Evolutionary conservation across 345 rosid genomes (phyloP).

Genomic region (Syzygium aromaticum): DNA sequence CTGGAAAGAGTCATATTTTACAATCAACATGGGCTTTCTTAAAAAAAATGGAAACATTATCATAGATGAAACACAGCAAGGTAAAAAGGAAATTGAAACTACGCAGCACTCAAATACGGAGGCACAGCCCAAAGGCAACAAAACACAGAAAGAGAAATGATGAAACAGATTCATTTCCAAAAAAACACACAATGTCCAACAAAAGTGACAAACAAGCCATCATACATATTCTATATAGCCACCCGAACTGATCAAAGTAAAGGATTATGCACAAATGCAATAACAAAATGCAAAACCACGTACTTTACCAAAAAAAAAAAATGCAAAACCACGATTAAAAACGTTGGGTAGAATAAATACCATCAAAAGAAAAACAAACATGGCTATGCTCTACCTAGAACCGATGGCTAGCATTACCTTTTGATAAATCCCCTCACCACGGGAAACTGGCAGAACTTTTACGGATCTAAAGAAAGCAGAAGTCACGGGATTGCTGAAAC

Average conservation of each 20-base stretch:
- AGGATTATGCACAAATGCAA: not conserved
- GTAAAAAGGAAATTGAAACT: not conserved
- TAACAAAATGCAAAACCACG: not conserved
- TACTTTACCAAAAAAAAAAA: no score
- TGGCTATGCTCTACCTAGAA: not conserved
- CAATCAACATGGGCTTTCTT: not conserved
- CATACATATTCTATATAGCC: not conserved
- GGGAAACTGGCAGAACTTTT: slow-evolving; percentile 85
- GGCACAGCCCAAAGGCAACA: not conserved
- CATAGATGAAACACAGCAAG: not conserved
- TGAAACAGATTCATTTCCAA: not conserved
- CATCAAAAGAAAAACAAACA: not conserved
- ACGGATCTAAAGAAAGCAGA: slow-evolving; percentile 86
- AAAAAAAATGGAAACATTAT: not conserved
- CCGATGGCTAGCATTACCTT: slow-evolving; percentile 32
- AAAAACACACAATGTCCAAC: not conserved
- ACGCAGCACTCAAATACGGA: not conserved
- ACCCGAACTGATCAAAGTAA: not conserved
- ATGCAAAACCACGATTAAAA: not conserved
- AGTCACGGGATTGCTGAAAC: slow-evolving; percentile 79
- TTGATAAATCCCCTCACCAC: slow-evolving; percentile 96
- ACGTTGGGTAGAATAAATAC: not conserved
- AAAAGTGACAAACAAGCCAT: not conserved
- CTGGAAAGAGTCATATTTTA: not conserved
- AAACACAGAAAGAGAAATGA: not conserved